Percentiles rank a stretch among this genome's conserved stretches.
Evolutionary conservation across 2,329 filamentous ascomycete genomes (phyloP).

Genomic region (Colletotrichum costaricense): DNA sequence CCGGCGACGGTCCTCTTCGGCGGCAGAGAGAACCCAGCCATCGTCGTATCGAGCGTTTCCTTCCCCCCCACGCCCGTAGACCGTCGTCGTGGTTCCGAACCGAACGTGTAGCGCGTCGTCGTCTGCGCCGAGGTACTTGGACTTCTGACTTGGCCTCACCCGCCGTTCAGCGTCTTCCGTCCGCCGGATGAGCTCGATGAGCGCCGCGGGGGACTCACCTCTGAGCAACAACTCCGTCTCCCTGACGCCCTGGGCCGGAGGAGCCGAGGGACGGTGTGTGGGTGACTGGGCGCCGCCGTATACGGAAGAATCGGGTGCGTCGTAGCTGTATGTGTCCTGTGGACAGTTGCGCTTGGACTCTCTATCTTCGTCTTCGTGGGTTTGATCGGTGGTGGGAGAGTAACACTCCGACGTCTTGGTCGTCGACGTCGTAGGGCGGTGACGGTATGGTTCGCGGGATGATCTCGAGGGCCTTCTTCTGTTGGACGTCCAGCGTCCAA

Average conservation of each 20-base stretch:
- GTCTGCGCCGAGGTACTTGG: neutral
- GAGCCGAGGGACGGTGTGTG: neutral
- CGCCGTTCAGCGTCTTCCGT: neutral
- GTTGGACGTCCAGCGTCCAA: constrained; percentile 1
- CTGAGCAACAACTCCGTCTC: neutral
- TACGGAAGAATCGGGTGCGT: neutral
- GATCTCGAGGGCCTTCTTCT: neutral
- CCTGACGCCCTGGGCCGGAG: neutral
- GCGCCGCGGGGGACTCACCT: constrained; percentile 3
- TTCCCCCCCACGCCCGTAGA: neutral
- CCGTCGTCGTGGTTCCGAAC: neutral
- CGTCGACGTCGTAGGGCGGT: neutral
- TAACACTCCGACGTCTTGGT: neutral
- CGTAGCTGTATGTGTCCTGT: neutral
- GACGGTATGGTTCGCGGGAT: neutral
- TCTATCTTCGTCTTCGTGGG: neutral
- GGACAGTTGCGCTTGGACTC: too few species aligned
- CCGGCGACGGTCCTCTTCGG: neutral
- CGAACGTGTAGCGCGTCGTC: neutral
- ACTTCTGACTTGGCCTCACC: neutral
- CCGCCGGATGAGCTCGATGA: neutral
- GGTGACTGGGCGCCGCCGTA: neutral
- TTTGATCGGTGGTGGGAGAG: neutral
- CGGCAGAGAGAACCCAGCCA: neutral
- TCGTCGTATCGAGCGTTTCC: neutral